These are phyloP conservation scores for Mucor mucedo DNA, from an alignment of 371 early-diverging fungal species.

Conservation along the genomic window DNA sequence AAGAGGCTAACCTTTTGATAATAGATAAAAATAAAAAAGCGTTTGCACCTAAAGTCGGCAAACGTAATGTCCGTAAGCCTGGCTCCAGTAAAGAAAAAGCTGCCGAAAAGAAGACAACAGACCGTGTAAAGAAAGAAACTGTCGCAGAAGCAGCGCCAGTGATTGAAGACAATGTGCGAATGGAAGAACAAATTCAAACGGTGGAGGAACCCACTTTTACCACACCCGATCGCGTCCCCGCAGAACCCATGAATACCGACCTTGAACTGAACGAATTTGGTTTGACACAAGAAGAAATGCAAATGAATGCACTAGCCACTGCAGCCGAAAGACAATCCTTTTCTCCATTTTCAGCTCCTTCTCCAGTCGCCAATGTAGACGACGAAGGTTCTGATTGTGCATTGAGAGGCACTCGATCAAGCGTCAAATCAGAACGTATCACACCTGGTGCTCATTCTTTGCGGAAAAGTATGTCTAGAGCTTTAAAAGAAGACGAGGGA, in stretches of 20 bases:
- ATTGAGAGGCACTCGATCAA: neutral
- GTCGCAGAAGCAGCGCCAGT: neutral
- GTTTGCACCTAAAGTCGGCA: conserved; percentile 29
- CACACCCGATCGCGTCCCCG: neutral
- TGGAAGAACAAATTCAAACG: neutral
- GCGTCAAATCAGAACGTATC: conserved; percentile 7
- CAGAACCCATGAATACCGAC: neutral
- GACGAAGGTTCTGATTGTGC: conserved; percentile 4
- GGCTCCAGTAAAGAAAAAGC: neutral
- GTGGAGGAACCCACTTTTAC: neutral
- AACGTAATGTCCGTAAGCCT: conserved; percentile 10
- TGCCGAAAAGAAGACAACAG: conserved; percentile 28
- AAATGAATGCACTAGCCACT: conserved; percentile 8
- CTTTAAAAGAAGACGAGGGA: conserved; percentile 5
- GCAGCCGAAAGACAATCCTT: neutral
- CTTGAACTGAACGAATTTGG: neutral
- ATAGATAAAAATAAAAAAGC: conserved; percentile 34
- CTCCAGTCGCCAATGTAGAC: neutral
- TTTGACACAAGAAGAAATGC: conserved; percentile 17
- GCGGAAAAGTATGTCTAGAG: neutral
- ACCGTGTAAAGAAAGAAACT: conserved; percentile 15
- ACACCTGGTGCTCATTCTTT: neutral
- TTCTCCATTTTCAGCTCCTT: conserved; percentile 1
- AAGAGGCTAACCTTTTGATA: neutral
- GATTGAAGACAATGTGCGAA: neutral